Base-by-base conservation (phyloP, 169 alveolate genomes). In the Toxoplasma gondii region DNA sequence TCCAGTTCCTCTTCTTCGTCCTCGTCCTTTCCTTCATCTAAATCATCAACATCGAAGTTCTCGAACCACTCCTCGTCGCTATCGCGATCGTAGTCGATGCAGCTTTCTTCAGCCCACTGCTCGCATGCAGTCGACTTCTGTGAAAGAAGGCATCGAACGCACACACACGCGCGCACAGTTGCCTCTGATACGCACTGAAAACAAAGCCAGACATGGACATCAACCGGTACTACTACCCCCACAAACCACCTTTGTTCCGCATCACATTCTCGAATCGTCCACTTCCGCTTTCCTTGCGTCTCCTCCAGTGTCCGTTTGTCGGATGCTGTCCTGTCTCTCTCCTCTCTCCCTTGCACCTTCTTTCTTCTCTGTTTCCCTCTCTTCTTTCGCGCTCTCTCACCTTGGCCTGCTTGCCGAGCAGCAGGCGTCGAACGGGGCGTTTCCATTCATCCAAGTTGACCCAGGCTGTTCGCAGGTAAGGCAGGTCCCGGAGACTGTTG, bases 11-110 rank as follows among this genome's bases (percentile, higher is more conserved):
- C 94, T 39, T 91, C 94, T 58, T 91, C 94, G 36, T 91, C 94
- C 38, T 91, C 94, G 36, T 91, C 94, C n/a, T 49, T 43, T 22
- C 88, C 94, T 49, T 91, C 94, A 5, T 91, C 94, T 38, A 91
- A 36, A 29, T 91, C 94, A n/a, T 91, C 94, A 34, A 84, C 94
- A 54, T 91, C 94, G 49, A 91, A 91, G 19, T 70, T 69, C 80
- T 91, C 94, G 43, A 91, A 91, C 94, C 94, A 91, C 53, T 91
- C 94, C 45, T 91, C 94, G 80, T 91, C 94, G 81, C 94, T 91
- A 84, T 91, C 94, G 31, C 94, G 88, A 7, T 91, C 94, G 49
- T 91, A 91, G 80, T 91, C 94, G 1, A 91, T 70, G 80, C 94
- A 91, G 39, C 94, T 91, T 54, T 91, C 94, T 43, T 91, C 94